Base-by-base conservation (phyloP, 257 asterid genomes). In the Paraleonurus japonicus region DNA sequence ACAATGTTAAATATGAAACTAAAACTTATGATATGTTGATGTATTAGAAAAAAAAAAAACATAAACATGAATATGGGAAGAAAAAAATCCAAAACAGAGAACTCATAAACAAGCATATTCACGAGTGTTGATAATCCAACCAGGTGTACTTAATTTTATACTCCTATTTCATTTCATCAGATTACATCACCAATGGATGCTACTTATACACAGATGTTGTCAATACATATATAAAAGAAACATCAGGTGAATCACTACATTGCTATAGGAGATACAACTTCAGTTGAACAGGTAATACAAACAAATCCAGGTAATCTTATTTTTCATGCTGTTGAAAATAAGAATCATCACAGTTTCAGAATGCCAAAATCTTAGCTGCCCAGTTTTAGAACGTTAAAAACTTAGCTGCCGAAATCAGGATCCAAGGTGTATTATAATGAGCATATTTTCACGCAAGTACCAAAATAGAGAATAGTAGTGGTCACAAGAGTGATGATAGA, bases 381-480 rank as follows among this genome's bases (percentile, higher is more conserved):
- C 24, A 58, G 61, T 57, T 58, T 58, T 23, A 72, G 32, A 51
- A 33, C 32, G 65, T 59, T 4, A n/a, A 50, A 35, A 10, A 24
- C 47, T 69, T 39, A 27, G 61, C 22, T 22, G 65, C 35, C 11
- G 16, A 51, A 32, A 63, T 72, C 66, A 64, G 50, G 35, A 61
- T 1, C 33, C 61, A 16, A 61, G 15, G 48, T 50, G 70, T 24
- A 59, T 32, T 24, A 59, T 32, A 24, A 35, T 11, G 55, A 58
- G 64, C 43, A 20, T 48, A 51, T 65, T 32, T 33, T 51, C 47
- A 64, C 23, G 37, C 26, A 35, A 24, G 47, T 10, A 65, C 65
- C 72, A 65, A 64, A 54, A 43, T 48, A 72, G 43, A 35, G 33
- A 54, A 39, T 37, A 74, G 12, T 37, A 74, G 12, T 13, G 16